phyloP scores from a whole-genome alignment of 2,329 filamentous ascomycete species.

The Aspergillus quadrilineatus region DNA sequence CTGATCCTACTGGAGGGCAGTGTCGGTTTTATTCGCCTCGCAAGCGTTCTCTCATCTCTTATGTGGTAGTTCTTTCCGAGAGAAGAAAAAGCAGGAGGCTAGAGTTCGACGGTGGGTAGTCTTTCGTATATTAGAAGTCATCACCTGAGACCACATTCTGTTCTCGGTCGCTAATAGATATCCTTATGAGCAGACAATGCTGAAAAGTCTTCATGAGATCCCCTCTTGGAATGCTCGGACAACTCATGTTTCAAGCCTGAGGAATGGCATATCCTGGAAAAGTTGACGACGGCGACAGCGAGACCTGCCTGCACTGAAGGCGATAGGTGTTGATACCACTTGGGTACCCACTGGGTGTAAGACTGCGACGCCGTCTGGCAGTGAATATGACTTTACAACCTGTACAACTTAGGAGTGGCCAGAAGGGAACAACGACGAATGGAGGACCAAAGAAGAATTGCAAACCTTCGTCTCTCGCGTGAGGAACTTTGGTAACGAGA shows the following conservation, averaged over 20 bases:
- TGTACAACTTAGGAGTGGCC: conserved; percentile 68
- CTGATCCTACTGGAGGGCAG: neutral
- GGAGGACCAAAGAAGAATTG: conserved; percentile 65
- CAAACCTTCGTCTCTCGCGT: conserved; percentile 53
- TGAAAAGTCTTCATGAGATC: conserved; percentile 24
- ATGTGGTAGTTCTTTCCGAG: conserved; percentile 13
- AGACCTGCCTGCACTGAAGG: conserved; percentile 55
- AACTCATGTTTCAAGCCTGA: conserved; percentile 65
- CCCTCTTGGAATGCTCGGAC: conserved; percentile 34
- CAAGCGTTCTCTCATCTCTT: conserved; percentile 15
- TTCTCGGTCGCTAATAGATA: neutral
- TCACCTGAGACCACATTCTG: neutral
- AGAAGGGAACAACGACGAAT: conserved; percentile 67
- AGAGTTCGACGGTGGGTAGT: conserved; percentile 25
- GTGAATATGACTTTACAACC: conserved; percentile 70
- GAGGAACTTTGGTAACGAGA: conserved; percentile 53
- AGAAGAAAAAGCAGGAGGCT: conserved; percentile 20
- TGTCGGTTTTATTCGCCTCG: neutral
- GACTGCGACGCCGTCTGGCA: conserved; percentile 59
- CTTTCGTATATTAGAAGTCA: neutral
- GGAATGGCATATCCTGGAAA: conserved; percentile 68
- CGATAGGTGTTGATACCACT: conserved; percentile 60
- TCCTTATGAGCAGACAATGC: conserved; percentile 21
- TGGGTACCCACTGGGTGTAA: conserved; percentile 74
- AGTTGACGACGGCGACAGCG: conserved; percentile 62